Conservation (phyloP, 2,329 filamentous ascomycete genomes). For the Aspergillus piperis region DNA sequence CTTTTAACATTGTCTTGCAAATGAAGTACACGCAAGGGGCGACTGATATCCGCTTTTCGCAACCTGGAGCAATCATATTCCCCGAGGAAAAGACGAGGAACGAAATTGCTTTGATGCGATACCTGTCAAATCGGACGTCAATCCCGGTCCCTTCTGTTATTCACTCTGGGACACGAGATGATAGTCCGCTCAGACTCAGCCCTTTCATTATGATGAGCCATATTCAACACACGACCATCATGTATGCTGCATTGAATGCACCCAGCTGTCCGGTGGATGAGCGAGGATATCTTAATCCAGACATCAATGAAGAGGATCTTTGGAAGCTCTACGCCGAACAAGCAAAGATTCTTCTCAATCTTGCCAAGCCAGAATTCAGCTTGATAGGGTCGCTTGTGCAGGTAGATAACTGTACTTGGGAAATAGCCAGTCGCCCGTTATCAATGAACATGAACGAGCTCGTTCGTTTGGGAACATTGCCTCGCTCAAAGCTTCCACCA, state of each 20-base stretch:
- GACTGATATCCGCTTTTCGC: not conserved
- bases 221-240: conserved; percentile 17
- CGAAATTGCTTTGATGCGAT: not conserved
- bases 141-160: not conserved
- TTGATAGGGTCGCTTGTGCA: not conserved
- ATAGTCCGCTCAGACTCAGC: not conserved
- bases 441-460: not conserved
- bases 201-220: conserved; percentile 25
- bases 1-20: not conserved
- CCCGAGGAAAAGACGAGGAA: not conserved
- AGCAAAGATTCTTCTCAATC: not conserved
- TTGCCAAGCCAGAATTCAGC: not conserved
- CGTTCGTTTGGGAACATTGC: not conserved
- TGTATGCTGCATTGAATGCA: conserved; percentile 18
- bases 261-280: conserved; percentile 15
- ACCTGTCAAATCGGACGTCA: not conserved
- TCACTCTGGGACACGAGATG: not conserved
- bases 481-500: not conserved
- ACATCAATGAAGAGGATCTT: conserved; percentile 38
- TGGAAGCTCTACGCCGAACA: conserved; percentile 22
- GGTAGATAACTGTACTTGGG: not conserved
- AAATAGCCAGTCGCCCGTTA: not conserved
- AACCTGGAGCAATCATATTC: not conserved
- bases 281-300: conserved; percentile 29
- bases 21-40: not conserved